Percentiles rank a stretch among this genome's conserved stretches.
Conservation (phyloP, 2,329 filamentous ascomycete genomes). For the Huntiella moniliformis region DNA sequence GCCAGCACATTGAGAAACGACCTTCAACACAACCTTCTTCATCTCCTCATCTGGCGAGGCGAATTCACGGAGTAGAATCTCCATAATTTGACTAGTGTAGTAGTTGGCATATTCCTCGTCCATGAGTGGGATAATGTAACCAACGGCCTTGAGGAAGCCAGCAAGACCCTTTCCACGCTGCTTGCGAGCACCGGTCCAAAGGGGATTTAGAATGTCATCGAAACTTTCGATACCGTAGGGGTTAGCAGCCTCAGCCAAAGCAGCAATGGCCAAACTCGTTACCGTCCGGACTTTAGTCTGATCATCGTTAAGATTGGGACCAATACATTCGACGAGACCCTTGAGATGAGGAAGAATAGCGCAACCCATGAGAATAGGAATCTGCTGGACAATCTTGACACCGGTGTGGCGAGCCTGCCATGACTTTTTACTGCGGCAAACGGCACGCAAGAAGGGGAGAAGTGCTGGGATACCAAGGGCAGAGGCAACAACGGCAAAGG, state of each 20-base stretch:
- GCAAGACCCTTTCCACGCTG: constrained; percentile 92
- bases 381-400: constrained; percentile 98
- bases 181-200: constrained; percentile 92
- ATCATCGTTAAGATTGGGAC: constrained; percentile 87
- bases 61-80: constrained; percentile 89
- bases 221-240: constrained; percentile 99
- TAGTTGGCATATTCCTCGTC: constrained; percentile 99
- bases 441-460: constrained; percentile 82
- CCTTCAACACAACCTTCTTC: constrained; percentile 98
- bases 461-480: constrained; percentile 90
- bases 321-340: constrained; percentile 89
- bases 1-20: constrained; percentile 85
- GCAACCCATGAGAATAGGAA: constrained; percentile 96
- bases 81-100: constrained; percentile 97
- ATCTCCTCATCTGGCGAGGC: constrained; percentile 96
- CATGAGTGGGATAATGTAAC: constrained; percentile 97
- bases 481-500: constrained; percentile 92
- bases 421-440: constrained; percentile 95
- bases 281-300: constrained; percentile 96
- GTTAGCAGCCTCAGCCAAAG: constrained; percentile 86
- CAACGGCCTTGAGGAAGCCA: constrained; percentile 90
- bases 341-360: constrained; percentile 90
- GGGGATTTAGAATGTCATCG: constrained; percentile 87
- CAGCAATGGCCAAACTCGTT: constrained; percentile 84
- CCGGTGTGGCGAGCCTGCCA: constrained; percentile 97